Evolutionary conservation across 1,139 yeast genomes (phyloP), one percentile per base, ranked within the genome.

Genomic region (Martiniozyma asiatica): DNA sequence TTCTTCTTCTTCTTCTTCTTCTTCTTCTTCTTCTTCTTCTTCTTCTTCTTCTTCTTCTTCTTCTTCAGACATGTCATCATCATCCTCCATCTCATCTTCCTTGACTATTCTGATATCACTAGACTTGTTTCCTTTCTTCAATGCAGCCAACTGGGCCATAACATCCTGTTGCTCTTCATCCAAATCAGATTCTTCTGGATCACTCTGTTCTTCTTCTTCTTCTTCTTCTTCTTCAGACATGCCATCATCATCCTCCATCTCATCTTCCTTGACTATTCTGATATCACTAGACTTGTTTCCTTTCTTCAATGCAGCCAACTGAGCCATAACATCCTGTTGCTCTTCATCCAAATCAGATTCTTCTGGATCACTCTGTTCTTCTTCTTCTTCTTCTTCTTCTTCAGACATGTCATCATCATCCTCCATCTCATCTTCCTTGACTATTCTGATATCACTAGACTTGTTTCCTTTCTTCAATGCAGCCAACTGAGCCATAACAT

Each of bases 201-300:
- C 25, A 6, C 6, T 13, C 4, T 19, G n/a, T 8, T 19, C 22
- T 7, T 14, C 27, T 11, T 27, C 12, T 6, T 14, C n/a, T 13
- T 22, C 24, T 20, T 20, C 17, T 14, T 22, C 24, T 13, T 13
- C 16, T 18, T 19, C 27, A 11, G 24, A 11, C 8, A 16, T 22
- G 4, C 18, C 12, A n/a, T 30, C 31, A 15, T 27, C 37, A 8
- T 38, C 41, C 10, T 30, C 31, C 2, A 32, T 6, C 4, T 31
- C 38, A 18, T 46, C 50, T 15, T 44, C 43, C 10, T 38, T 42
- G 10, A 44, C 34, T 15, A 45, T 41, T 22, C 37, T 33, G 9
- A 33, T 37, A 10, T 41, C 44, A 4, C 35, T 44, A 8, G 37
- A 32, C 14, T 22, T 26, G 14, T 26, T 33, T n/a, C 30, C 32